Percentiles rank a stretch among this genome's conserved stretches.
Conservation (phyloP, 1,284 basidiomycete genomes). For the Flammula alnicola region DNA sequence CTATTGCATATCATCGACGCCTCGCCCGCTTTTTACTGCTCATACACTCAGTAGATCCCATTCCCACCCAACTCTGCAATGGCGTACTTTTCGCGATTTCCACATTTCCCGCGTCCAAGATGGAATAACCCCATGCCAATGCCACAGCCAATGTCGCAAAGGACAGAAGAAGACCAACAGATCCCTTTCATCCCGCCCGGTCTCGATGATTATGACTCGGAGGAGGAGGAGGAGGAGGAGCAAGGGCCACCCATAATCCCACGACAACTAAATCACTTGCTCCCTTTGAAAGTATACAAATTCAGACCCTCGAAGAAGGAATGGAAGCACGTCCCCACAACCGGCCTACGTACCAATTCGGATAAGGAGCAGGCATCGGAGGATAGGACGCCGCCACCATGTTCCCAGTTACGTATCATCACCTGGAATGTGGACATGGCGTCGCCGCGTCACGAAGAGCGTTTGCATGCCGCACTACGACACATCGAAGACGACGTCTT, state of each 20-base stretch:
- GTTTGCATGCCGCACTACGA: constrained; percentile 52
- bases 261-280: constrained; percentile 23
- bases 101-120: neutral
- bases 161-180: constrained; percentile 16
- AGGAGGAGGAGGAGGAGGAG: constrained; percentile 12
- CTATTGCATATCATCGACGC: too few relatives aligned
- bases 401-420: constrained; percentile 50
- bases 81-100: constrained; percentile 7
- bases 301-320: constrained; percentile 36
- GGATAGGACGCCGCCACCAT: constrained; percentile 37
- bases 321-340: constrained; percentile 44
- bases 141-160: constrained; percentile 1
- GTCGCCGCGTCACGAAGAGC: constrained; percentile 38
- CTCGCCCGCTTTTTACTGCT: too few relatives aligned
- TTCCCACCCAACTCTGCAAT: neutral
- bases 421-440: constrained; percentile 72
- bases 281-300: constrained; percentile 37
- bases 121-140: constrained; percentile 1
- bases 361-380: constrained; percentile 20
- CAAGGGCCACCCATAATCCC: too few relatives aligned
- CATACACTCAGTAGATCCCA: neutral
- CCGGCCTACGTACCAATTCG: constrained; percentile 24
- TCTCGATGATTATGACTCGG: constrained; percentile 13
- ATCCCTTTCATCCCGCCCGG: constrained; percentile 29
- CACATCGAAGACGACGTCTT: constrained; percentile 58